Base-by-base conservation (phyloP, 495 filamentous ascomycete genomes). In the Trichoderma reesei region DNA sequence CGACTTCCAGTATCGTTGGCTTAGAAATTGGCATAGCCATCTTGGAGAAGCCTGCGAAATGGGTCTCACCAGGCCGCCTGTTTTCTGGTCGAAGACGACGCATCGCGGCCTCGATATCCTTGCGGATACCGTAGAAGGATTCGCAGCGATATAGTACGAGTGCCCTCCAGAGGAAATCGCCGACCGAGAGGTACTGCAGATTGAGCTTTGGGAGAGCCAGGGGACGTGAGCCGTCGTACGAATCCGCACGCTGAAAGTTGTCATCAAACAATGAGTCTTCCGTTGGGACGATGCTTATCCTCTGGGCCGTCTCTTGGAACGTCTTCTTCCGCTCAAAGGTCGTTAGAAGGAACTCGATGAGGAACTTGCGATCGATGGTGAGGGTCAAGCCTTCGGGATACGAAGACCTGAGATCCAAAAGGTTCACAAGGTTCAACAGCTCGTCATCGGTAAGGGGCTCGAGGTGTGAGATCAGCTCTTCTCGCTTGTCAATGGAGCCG, bases 191-290 rank as follows among this genome's bases (percentile, higher is more conserved):
- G 72, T 99, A 98, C 69, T 98, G 94, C 46, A 99, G 80, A 70
- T 96, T 98, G 60, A 98, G 76, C 68, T 98, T 99, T 2, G 94
- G 94, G 62, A 99, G 86, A 6, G 94, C 90, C 59, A 99, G 79
- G 10, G 94, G 92, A 34, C 85, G 84, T 41, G 92, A 91, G 42
- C 93, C 94, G 73, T 96, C 86, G 67, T 97, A 99, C 13, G 82
- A 82, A 68, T 96, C 92, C 65, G 93, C 93, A 59, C 93, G 84
- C 65, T 94, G 73, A 38, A 96, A 80, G n/a, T 87, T 84, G 59
- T 83, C 78, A 62, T 98, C 92, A 69, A 96, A 97, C n/a, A 99
- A 82, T 10, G 82, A 79, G 16, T 82, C 80, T 70, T 98, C 94
- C 6, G 90, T 98, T 1, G 94, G 95, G 20, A 96, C 73, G 41